Base-by-base conservation (phyloP, 2,329 filamentous ascomycete genomes). In the Fusarium goolgardi region DNA sequence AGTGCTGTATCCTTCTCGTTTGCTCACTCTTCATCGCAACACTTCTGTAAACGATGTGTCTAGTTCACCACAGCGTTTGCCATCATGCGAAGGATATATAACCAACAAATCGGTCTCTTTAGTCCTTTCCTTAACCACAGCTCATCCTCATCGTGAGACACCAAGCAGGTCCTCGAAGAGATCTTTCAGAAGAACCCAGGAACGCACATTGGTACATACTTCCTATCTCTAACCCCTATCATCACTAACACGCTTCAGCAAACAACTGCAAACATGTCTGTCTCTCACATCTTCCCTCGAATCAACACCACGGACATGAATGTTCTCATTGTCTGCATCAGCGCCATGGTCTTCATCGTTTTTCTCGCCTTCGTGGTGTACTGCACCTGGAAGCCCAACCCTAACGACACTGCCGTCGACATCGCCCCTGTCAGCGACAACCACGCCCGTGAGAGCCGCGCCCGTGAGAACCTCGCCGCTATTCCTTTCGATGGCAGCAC, bases 191-290 rank as follows among this genome's bases (percentile, higher is more conserved):
- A n/a, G 6, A 13, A 2, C 16, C 20, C 15, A 20, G 12, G 10
- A 45, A 12, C n/a, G n/a, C n/a, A 51, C 20, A 21, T 47, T 3
- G 35, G 61, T 59, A 59, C 10, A 18, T 4, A 8, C 13, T 21
- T 15, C 10, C 15, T 31, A 32, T 35, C 20, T 21, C 11, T 13
- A 31, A 32, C 9, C 20, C 25, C 21, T 29, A 47, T 31, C 20
- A 41, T 31, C 32, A 43, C 59, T 64, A 59, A 64, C 59, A 34
- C 10, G 6, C 5, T 16, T 2, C 20, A 65, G 37, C 54, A 49
- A 18, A 20, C 35, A 20, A n/a, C 40, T 15, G 7, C 35, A 27
- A 29, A 15, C 21, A 56, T 64, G 61, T 4, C 25, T 7, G 21
- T 27, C 18, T 56, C 51, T 10, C 18, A 37, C 20, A 21, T 57